Conservation (phyloP, 148 eudicot species). For the Selenicereus undatus region DNA sequence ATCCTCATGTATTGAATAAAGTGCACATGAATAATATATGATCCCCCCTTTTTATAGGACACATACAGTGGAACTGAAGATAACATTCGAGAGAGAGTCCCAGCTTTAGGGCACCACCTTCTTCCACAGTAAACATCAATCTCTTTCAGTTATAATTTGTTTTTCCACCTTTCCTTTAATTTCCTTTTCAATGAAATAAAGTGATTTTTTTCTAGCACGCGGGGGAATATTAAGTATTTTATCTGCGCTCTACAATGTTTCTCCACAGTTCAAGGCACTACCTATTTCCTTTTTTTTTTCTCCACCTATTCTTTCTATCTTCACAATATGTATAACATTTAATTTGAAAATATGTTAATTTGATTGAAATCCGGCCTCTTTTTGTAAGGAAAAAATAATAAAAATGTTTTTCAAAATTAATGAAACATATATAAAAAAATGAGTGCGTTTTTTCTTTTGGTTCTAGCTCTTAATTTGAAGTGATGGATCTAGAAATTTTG, state of each 20-base stretch:
- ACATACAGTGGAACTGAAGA: not conserved
- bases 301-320: too few species aligned
- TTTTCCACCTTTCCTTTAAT: not conserved
- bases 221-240: constrained; percentile 1
- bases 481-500: too few species aligned
- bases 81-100: constrained; percentile 9
- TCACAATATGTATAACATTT: too few species aligned
- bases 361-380: too few species aligned
- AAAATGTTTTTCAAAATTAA: too few species aligned
- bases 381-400: too few species aligned
- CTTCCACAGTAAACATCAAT: constrained; percentile 14
- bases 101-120: constrained; percentile 50
- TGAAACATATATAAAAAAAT: too few species aligned
- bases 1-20: constrained; percentile 6
- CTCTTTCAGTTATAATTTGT: constrained; percentile 10
- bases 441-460: too few species aligned
- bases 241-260: not conserved
- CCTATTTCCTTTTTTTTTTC: not conserved
- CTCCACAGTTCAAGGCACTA: not conserved
- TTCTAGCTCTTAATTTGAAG: too few species aligned
- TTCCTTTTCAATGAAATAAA: constrained; percentile 5
- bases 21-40: too few species aligned
- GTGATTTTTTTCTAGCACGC: constrained; percentile 25
- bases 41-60: not conserved
- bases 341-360: too few species aligned